Conservation (phyloP, 331 rosid genomes). For the Rhamnella rubrinervis region DNA sequence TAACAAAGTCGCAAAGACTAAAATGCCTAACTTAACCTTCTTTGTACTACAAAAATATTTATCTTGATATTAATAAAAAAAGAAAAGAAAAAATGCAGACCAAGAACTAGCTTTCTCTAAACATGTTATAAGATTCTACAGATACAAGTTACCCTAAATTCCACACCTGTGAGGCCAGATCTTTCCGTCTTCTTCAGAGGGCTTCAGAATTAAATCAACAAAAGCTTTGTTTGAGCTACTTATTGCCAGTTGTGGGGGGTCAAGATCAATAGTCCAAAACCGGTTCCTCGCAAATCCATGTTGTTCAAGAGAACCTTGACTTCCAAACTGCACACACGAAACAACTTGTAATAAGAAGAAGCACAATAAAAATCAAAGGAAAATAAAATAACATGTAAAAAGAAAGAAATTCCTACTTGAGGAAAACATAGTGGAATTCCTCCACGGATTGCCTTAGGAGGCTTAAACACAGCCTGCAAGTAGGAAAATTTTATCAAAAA, state of each 20-base stretch:
- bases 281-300: conserved; percentile 75
- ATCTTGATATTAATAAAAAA: neutral
- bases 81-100: neutral
- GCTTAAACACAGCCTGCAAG: conserved; percentile 57
- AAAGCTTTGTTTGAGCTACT: conserved; percentile 45
- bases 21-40: neutral
- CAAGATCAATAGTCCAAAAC: conserved; percentile 60
- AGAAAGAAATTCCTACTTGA: conserved; percentile 40
- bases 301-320: conserved; percentile 49
- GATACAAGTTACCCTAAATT: neutral
- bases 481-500: neutral
- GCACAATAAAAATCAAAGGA: neutral
- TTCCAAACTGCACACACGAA: conserved; percentile 48
- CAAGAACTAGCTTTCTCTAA: neutral
- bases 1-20: neutral
- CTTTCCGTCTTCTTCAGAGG: conserved; percentile 52
- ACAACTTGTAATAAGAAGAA: neutral
- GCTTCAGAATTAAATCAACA: conserved; percentile 57
- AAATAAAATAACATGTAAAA: neutral
- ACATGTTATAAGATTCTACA: neutral
- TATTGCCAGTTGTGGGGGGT: conserved; percentile 60
- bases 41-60: neutral
- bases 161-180: conserved; percentile 62
- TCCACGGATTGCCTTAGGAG: conserved; percentile 65
- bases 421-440: conserved; percentile 76